phyloP scores from a whole-genome alignment of 345 rosid species.

The Salix viminalis region DNA sequence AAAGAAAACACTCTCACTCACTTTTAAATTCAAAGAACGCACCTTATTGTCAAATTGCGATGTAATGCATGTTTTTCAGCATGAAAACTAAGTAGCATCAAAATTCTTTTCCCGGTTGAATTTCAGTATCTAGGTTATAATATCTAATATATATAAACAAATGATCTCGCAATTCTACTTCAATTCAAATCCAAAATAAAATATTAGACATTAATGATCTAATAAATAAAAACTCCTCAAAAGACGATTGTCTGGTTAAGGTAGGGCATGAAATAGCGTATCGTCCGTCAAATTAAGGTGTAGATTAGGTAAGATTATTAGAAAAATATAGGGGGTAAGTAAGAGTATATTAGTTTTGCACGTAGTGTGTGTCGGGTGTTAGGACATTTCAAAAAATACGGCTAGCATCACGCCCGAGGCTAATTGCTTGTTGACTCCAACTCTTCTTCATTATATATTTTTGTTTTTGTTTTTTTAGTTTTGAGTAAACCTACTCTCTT shows the following conservation, averaged over 20 bases:
- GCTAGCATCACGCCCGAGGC: slow-evolving; percentile 42
- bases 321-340: background rate
- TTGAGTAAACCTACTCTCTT: too few species aligned
- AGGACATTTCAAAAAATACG: slow-evolving; percentile 30
- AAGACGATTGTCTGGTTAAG: background rate
- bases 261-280: background rate
- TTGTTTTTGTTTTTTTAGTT: too few species aligned
- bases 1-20: too few species aligned
- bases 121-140: too few species aligned
- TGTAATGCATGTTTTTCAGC: too few species aligned
- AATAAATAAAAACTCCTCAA: background rate
- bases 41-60: too few species aligned
- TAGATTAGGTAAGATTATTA: background rate
- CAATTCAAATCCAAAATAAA: background rate
- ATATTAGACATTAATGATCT: background rate
- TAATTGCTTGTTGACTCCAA: slow-evolving; percentile 11
- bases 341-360: background rate
- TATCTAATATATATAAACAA: too few species aligned
- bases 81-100: too few species aligned
- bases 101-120: too few species aligned
- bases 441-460: too few species aligned
- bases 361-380: background rate
- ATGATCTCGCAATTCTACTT: too few species aligned
- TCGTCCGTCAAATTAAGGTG: background rate
- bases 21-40: too few species aligned